Conservation (phyloP, 257 asterid species). For the Przewalskia tangutica region DNA sequence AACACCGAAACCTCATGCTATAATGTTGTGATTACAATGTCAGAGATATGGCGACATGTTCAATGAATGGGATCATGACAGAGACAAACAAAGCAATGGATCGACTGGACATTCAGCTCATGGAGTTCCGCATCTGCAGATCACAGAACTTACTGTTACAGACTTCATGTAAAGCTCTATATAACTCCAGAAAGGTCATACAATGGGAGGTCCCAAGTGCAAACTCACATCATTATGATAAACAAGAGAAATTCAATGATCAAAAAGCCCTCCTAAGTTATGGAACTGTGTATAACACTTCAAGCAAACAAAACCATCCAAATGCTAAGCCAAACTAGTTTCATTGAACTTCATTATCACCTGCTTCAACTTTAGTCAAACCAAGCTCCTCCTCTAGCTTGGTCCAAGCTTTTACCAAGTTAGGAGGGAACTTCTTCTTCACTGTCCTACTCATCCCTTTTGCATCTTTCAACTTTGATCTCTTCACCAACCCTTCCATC, state of each 20-base stretch:
- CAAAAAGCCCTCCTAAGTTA: not conserved
- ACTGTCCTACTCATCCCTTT: constrained; percentile 49
- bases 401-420: constrained; percentile 55
- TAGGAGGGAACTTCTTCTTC: constrained; percentile 60
- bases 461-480: constrained; percentile 35
- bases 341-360: not conserved
- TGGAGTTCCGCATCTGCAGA: not conserved
- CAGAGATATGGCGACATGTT: not conserved
- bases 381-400: constrained; percentile 49
- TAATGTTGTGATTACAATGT: not conserved
- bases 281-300: not conserved
- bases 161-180: not conserved
- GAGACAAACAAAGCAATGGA: not conserved
- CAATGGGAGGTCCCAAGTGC: not conserved
- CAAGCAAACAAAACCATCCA: not conserved
- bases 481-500: constrained; percentile 45
- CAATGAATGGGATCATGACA: not conserved
- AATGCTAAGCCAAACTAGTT: not conserved
- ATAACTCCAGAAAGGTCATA: not conserved
- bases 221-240: not conserved
- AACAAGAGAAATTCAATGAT: not conserved
- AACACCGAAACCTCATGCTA: not conserved
- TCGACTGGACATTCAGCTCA: not conserved
- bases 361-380: constrained; percentile 15
- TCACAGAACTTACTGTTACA: not conserved